phyloP scores from a whole-genome alignment of 768 basidiomycete genomes.

The Gymnopilus dilepis region DNA sequence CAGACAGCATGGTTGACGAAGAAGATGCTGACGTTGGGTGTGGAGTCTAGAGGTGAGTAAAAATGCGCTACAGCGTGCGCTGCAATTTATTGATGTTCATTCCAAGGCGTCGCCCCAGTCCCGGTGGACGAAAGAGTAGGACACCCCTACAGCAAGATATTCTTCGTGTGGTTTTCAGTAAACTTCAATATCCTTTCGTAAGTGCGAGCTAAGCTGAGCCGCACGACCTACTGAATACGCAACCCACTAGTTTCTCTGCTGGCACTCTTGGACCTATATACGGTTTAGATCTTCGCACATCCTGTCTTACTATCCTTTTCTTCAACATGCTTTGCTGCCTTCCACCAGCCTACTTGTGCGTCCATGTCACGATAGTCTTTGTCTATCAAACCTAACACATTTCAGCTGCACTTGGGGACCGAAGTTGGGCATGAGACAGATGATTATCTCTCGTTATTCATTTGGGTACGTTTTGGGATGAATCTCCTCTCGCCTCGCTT shows the following conservation, averaged over 20 bases:
- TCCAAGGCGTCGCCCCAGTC: constrained; percentile 60
- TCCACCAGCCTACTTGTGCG: constrained; percentile 67
- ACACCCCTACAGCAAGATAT: constrained; percentile 67
- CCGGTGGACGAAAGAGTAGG: constrained; percentile 60
- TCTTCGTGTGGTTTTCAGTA: constrained; percentile 79
- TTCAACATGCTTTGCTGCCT: constrained; percentile 67
- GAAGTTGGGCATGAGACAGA: constrained; percentile 83
- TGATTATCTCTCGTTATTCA: constrained; percentile 66
- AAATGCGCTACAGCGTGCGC: neutral
- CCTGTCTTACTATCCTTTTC: constrained; percentile 68
- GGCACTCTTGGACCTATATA: constrained; percentile 72
- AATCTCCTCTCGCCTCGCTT: neutral
- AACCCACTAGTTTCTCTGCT: constrained; percentile 57
- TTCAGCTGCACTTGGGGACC: constrained; percentile 73
- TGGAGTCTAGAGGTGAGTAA: constrained; percentile 15
- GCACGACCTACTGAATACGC: no score
- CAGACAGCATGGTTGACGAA: constrained; percentile 8
- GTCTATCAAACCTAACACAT: neutral
- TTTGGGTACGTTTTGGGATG: constrained; percentile 41
- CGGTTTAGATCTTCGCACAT: constrained; percentile 63
- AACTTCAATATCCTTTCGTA: constrained; percentile 72
- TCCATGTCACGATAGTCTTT: neutral
- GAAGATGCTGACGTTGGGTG: constrained; percentile 14
- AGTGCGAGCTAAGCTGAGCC: constrained; percentile 23
- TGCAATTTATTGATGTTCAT: neutral